Evolutionary conservation across 176 grass and related monocot genomes (phyloP).

Genomic region (Echinochloa phyllopogon): DNA sequence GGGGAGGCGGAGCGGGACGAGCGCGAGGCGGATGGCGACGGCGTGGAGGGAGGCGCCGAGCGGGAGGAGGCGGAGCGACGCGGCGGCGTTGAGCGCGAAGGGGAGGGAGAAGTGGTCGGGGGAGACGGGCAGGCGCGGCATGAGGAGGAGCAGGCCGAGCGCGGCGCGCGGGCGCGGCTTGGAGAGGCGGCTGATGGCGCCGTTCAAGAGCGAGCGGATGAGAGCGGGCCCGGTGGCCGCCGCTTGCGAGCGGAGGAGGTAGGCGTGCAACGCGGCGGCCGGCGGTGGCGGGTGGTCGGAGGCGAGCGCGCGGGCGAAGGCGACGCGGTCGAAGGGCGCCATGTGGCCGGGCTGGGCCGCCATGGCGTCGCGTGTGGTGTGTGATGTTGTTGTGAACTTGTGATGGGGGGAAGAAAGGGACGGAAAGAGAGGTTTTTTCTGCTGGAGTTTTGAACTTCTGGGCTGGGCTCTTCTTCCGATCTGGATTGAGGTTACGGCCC

Average conservation of each 20-base stretch:
- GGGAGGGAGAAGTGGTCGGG: conserved; percentile 69
- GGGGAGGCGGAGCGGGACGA: conserved; percentile 58
- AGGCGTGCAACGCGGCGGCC: conserved; percentile 49
- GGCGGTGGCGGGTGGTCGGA: conserved; percentile 38
- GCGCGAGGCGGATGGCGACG: conserved; percentile 54
- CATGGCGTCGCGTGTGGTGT: conserved; percentile 8
- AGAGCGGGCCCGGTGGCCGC: conserved; percentile 7
- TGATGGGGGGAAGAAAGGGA: background rate
- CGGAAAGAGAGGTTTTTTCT: background rate
- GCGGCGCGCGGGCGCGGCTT: conserved; percentile 50
- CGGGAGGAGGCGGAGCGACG: conserved; percentile 42
- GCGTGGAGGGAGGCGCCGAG: conserved; percentile 68
- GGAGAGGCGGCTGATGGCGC: conserved; percentile 53
- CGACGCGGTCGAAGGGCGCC: conserved; percentile 24
- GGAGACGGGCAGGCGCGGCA: conserved; percentile 56
- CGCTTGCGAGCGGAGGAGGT: conserved; percentile 51
- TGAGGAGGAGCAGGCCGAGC: conserved; percentile 57
- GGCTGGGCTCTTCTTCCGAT: background rate
- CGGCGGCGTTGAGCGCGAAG: conserved; percentile 72
- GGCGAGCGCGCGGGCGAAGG: conserved; percentile 43
- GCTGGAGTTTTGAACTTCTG: background rate
- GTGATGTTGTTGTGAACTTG: background rate
- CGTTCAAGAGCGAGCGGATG: conserved; percentile 46
- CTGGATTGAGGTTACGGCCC: background rate
- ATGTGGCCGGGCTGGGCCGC: conserved; percentile 24